Base-by-base conservation (phyloP, 305 asterid genomes). In the Fraxinus ornus region DNA sequence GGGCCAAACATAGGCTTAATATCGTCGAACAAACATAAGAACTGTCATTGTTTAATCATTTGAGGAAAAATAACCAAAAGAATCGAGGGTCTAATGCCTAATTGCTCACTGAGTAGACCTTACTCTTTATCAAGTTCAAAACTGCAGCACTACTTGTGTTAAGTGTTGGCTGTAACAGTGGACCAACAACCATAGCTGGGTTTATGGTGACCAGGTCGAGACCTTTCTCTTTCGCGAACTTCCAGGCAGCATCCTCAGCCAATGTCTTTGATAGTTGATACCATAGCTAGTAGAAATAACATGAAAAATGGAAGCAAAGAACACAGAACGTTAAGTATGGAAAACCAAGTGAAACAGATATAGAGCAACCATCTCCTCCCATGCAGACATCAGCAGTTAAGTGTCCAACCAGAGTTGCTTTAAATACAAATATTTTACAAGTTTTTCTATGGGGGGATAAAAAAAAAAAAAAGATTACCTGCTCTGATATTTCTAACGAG, bases 241-340 rank as follows among this genome's bases (percentile, higher is more conserved):
- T 84, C 91, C 91, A 88, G 9, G 90, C 91, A 41, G 90, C 90
- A 71, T 86, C 87, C 84, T 88, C 89, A 1, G 89, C 90, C 84
- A 88, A 78, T 19, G 90, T 88, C 86, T 88, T 88, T 0, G 90
- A 86, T 15, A 86, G 80, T 37, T 77, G 44, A 71, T 88, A 88
- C 90, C 90, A 88, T 73, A 47, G 39, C 89, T 88, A 86, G 79
- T 36, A 74, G 79, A 78, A 78, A 28, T 47, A 83, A 32, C 37
- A 32, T 41, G 28, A 37, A 12, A 55, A 36, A 21, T 64, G 33
- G n/a, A 13, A 0, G 21, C 19, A 15, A 71, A 66, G 41, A 7
- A 60, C 13, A 57, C 13, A 39, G 10, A 55, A 26, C 57, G 8
- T 32, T 13, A 52, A 52, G 62, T 49, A 52, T 52, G 19, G 62